These are phyloP conservation scores for Claviceps pazoutovae DNA, from an alignment of 2,329 filamentous ascomycete species.

Conservation along the genomic window DNA sequence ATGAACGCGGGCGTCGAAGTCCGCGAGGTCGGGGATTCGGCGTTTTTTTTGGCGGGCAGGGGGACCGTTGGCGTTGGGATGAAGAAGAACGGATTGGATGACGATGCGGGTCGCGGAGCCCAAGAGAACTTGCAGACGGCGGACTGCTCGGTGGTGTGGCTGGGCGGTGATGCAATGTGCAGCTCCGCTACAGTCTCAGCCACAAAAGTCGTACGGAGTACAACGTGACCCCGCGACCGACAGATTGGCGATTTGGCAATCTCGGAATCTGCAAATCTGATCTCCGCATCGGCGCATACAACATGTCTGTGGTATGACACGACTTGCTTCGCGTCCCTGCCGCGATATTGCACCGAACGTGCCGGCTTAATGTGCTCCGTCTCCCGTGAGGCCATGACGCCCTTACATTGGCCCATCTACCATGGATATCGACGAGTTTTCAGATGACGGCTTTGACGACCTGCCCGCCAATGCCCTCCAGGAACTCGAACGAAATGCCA, in stretches of 20 bases:
- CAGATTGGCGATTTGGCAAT: conserved; percentile 2
- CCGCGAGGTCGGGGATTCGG: conserved; percentile 1
- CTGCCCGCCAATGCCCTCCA: conserved; percentile 42
- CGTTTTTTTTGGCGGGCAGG: neutral
- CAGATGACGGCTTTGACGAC: conserved; percentile 49
- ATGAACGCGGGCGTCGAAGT: neutral
- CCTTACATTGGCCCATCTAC: conserved; percentile 7
- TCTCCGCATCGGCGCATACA: too few species aligned
- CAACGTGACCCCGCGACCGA: conserved; percentile 9
- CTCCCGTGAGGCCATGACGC: conserved; percentile 6
- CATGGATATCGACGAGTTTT: conserved; percentile 42
- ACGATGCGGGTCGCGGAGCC: conserved; percentile 5
- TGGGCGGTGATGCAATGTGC: neutral
- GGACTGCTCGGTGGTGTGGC: too few species aligned
- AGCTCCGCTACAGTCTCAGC: neutral
- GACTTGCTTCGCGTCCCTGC: neutral
- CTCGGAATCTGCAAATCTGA: neutral
- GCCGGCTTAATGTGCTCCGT: neutral
- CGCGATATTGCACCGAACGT: neutral
- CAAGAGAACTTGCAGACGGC: neutral
- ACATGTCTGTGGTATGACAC: neutral
- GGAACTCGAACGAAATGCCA: conserved; percentile 50
- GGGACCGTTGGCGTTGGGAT: neutral
- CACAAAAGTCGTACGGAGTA: neutral
- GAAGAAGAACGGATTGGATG: neutral